Percentiles rank a stretch among this genome's conserved stretches.
Conservation (phyloP, 2,329 filamentous ascomycete genomes). For the Tothia fuscella region DNA sequence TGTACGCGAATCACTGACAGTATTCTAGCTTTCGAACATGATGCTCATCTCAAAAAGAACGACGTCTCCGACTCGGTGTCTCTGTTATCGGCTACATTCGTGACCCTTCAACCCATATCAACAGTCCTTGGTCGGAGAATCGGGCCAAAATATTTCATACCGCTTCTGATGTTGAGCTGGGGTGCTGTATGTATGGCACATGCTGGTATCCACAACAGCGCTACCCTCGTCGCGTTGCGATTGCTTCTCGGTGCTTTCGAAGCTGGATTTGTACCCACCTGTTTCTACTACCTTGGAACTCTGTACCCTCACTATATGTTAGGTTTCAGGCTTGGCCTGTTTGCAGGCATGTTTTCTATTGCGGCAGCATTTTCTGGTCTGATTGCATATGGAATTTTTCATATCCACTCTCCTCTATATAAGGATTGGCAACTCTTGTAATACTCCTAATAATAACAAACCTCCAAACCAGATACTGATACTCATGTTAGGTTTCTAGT, state of each 20-base stretch:
- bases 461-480: too few species aligned
- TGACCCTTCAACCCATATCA: constrained; percentile 30
- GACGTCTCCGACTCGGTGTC: not conserved
- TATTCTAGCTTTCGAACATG: constrained; percentile 31
- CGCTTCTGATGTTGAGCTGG: constrained; percentile 26
- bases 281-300: constrained; percentile 45
- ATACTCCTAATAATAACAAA: too few species aligned
- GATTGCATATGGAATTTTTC: constrained; percentile 40
- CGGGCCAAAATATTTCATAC: constrained; percentile 27
- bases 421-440: constrained; percentile 39
- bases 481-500: too few species aligned
- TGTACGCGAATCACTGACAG: constrained; percentile 14
- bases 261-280: constrained; percentile 48
- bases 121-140: constrained; percentile 30
- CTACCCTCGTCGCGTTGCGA: constrained; percentile 24
- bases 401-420: constrained; percentile 33
- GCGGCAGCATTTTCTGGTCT: constrained; percentile 44
- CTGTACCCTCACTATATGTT: constrained; percentile 49
- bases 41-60: not conserved
- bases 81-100: constrained; percentile 20
- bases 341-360: constrained; percentile 45
- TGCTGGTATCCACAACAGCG: constrained; percentile 26
- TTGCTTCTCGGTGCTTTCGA: constrained; percentile 23
- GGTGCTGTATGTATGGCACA: constrained; percentile 33
- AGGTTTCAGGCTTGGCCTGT: constrained; percentile 40